Evolutionary conservation across 2,329 filamentous ascomycete genomes (phyloP), one percentile per base, ranked within the genome.

Genomic region (Rutstroemia sp.): DNA sequence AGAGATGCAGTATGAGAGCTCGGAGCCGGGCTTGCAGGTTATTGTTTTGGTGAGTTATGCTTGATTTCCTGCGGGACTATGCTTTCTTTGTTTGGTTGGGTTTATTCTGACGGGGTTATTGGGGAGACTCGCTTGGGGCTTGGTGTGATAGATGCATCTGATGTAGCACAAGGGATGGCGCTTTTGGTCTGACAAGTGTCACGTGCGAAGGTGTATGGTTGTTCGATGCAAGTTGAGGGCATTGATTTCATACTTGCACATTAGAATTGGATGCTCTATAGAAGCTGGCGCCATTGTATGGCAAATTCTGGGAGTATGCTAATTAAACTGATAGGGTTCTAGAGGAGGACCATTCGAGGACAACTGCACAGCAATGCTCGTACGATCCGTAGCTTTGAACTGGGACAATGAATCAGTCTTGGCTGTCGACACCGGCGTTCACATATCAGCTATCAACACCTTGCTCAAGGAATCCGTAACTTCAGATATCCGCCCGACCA

Each of bases 351-450:
- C 94, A 34, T 81, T 83, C 66, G 94, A 99, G 77, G 86, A 90
- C 71, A 94, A 92, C 70, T 87, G 23, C 27, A 96, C 92, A 0
- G 90, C 91, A 2, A 84, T 97, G 57, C 81, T 99, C 19, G 89
- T 97, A 48, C 87, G 92, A 48, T 92, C 92, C 4, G 79, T 87
- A 9, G 81, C 85, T 30, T 82, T 87, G 52, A 81, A 85, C 60
- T 99, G 94, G 94, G 77, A 80, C 49, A 87, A 85, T 65, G 86
- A 88, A 46, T 96, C 91, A 0, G 72, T 96, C 42, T 77, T 97
- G 27, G 91, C 92, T n/a, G 87, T 99, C 52, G 94, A 99, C 75
- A 92, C 91, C 9, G 94, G 94, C 49, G 90, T 92, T 34, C 88
- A 96, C 70, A 80, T 99, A 42, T 85, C 89, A 27, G 85, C 90